phyloP scores from a whole-genome alignment of 306 rosid species.

The Styphnolobium japonicum region DNA sequence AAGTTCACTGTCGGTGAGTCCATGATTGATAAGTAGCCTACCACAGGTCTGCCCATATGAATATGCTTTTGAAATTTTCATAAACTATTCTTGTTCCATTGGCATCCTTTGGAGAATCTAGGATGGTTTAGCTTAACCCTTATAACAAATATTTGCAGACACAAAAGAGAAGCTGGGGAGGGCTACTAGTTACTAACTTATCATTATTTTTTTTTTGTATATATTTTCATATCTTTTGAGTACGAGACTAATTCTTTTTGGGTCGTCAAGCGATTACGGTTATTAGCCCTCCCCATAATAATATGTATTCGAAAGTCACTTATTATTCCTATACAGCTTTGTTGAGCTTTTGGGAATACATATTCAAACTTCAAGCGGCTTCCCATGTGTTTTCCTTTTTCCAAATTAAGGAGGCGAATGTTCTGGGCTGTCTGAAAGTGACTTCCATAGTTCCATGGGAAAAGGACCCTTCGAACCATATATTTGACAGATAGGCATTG shows the following conservation, averaged over 20 bases:
- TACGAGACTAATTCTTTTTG: too few relatives aligned
- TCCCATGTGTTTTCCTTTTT: slow-evolving; percentile 39
- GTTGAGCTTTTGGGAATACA: slow-evolving; percentile 37
- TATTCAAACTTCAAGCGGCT: slow-evolving; percentile 23
- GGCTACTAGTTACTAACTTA: slow-evolving; percentile 3
- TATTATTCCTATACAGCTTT: slow-evolving; percentile 18
- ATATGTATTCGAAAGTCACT: too few relatives aligned
- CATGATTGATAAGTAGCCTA: slow-evolving; percentile 32
- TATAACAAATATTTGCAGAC: slow-evolving; percentile 10
- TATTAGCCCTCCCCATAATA: too few relatives aligned
- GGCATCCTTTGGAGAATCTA: too few relatives aligned
- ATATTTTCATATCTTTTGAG: too few relatives aligned
- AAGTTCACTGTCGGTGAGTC: slow-evolving; percentile 38
- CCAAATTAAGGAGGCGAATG: slow-evolving; percentile 15
- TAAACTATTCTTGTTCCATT: slow-evolving; percentile 17
- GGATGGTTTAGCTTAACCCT: background rate
- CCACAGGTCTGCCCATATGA: slow-evolving; percentile 46
- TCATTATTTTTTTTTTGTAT: too few relatives aligned
- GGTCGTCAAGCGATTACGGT: too few relatives aligned
- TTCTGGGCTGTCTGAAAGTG: slow-evolving; percentile 36
- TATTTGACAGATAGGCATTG: slow-evolving; percentile 15
- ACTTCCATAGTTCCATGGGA: slow-evolving; percentile 2
- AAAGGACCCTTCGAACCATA: slow-evolving; percentile 20
- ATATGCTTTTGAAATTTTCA: slow-evolving; percentile 28
- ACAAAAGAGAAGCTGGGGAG: slow-evolving; percentile 1